Evolutionary conservation across 78 protist species (phyloP).

Genomic region (Dictyostelium citrinum): DNA sequence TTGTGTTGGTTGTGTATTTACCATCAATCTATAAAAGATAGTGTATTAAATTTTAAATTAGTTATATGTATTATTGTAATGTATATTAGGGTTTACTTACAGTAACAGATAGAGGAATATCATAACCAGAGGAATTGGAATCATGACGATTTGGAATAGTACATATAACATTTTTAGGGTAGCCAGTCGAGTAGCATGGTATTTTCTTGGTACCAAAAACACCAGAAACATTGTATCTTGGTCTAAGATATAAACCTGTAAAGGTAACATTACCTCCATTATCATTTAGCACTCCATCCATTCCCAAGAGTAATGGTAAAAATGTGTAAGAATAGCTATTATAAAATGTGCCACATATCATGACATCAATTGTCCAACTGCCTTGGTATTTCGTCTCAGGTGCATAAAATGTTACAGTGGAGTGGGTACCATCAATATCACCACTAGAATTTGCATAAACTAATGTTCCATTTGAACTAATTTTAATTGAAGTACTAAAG

Average conservation of each 20-base stretch:
- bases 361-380: not conserved
- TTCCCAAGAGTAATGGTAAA: not conserved
- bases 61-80: too few species aligned
- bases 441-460: not conserved
- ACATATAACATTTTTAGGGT: not conserved
- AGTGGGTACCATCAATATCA: not conserved
- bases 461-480: not conserved
- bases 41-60: too few species aligned
- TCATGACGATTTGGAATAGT: not conserved
- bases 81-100: not conserved
- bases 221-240: not conserved
- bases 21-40: not conserved
- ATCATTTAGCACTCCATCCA: not conserved
- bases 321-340: not conserved
- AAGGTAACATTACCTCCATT: not conserved
- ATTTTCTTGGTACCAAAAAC: too few species aligned
- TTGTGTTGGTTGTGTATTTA: not conserved
- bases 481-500: not conserved
- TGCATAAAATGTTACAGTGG: not conserved
- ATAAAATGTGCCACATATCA: not conserved
- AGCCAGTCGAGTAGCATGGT: too few species aligned
- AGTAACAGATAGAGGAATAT: not conserved
- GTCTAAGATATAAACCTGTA: not conserved
- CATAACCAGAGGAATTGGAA: not conserved
- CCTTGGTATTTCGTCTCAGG: not conserved